Conservation (phyloP, 2,329 filamentous ascomycete species). For the Cryphonectria radicalis region DNA sequence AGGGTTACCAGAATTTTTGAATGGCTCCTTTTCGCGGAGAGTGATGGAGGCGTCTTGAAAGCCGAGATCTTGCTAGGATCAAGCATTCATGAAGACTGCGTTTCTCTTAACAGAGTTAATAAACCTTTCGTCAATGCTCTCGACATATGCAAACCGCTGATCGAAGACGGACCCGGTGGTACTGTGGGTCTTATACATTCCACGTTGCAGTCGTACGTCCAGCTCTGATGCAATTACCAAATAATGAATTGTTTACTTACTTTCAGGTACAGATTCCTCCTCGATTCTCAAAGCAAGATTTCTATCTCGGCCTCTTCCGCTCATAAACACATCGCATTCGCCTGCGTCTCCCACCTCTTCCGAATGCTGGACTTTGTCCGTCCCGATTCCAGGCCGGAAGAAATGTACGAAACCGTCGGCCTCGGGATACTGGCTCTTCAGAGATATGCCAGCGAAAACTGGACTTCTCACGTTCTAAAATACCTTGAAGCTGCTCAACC, state of each 20-base stretch:
- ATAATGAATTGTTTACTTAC: no score
- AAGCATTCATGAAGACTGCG: not conserved
- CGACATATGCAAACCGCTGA: conserved; percentile 11
- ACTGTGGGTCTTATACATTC: not conserved
- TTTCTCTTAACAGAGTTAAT: not conserved
- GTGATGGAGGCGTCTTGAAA: no score
- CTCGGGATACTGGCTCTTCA: not conserved
- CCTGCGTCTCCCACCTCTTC: not conserved
- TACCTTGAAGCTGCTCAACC: not conserved
- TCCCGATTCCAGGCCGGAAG: not conserved
- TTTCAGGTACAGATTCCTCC: not conserved
- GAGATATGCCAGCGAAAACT: conserved; percentile 5
- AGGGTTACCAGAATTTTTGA: no score
- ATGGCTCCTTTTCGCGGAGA: no score
- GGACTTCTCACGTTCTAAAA: not conserved
- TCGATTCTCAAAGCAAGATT: not conserved
- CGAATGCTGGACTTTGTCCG: not conserved
- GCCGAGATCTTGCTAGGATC: no score
- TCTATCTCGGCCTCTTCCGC: not conserved
- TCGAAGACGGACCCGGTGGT: conserved; percentile 5
- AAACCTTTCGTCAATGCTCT: conserved; percentile 2
- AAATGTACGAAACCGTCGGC: not conserved
- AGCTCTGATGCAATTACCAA: no score
- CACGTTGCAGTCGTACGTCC: not conserved
- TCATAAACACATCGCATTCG: not conserved